Percentiles rank a stretch among this genome's conserved stretches.
Conservation (phyloP, 768 basidiomycete genomes). For the Pulveroboletus sp. region DNA sequence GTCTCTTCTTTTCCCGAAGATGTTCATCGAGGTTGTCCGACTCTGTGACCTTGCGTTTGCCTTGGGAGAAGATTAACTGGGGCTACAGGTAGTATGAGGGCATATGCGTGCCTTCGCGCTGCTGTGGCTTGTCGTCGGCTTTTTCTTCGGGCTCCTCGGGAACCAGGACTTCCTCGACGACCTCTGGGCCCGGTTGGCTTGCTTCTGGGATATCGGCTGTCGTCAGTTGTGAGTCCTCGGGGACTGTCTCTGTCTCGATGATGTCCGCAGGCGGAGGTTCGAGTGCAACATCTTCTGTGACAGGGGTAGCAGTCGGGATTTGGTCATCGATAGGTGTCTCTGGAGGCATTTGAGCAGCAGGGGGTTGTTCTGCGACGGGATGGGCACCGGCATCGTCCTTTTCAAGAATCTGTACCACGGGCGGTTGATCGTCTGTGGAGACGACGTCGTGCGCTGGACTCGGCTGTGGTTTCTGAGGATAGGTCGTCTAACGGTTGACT, state of each 20-base stretch:
- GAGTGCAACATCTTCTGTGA: constrained; percentile 6
- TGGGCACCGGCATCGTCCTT: not conserved
- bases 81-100: too few relatives aligned
- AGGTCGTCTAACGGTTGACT: not conserved
- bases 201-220: constrained; percentile 5
- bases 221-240: constrained; percentile 7
- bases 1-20: constrained; percentile 26
- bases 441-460: constrained; percentile 1
- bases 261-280: constrained; percentile 7
- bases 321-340: constrained; percentile 8
- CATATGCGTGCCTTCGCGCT: constrained; percentile 21
- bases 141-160: constrained; percentile 13
- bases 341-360: not conserved
- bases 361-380: not conserved
- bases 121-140: constrained; percentile 1
- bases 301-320: not conserved
- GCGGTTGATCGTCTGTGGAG: not conserved
- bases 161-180: constrained; percentile 11
- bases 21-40: constrained; percentile 22
- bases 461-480: constrained; percentile 12
- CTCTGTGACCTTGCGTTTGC: constrained; percentile 27
- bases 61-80: constrained; percentile 9
- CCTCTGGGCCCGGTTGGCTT: constrained; percentile 6
- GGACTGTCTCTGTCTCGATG: constrained; percentile 1
- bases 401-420: constrained; percentile 1